Conservation (phyloP, 2,329 filamentous ascomycete genomes). For the Aspergillus candidus region DNA sequence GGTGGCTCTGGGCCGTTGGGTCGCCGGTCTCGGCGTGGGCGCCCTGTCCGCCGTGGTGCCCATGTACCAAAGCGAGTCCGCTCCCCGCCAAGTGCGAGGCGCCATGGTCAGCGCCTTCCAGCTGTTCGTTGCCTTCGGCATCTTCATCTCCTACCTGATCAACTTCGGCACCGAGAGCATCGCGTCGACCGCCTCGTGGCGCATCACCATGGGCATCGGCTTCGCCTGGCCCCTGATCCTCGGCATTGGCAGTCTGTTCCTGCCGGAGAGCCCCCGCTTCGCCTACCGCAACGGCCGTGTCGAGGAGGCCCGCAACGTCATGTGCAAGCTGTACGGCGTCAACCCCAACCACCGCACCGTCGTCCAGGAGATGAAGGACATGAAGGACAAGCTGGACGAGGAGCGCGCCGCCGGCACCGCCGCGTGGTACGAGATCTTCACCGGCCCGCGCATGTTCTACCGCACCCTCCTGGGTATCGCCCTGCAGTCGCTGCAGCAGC, state of each 20-base stretch:
- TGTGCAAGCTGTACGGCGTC: constrained; percentile 52
- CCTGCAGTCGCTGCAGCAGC: constrained; percentile 44
- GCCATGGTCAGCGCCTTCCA: constrained; percentile 46
- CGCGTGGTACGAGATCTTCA: constrained; percentile 42
- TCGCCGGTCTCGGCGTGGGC: constrained; percentile 45
- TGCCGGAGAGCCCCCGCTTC: constrained; percentile 55
- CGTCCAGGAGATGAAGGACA: constrained; percentile 51
- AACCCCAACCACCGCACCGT: constrained; percentile 51
- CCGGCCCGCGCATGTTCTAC: constrained; percentile 44
- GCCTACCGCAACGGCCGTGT: constrained; percentile 50
- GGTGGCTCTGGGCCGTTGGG: constrained; percentile 41
- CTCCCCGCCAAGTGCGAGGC: constrained; percentile 43
- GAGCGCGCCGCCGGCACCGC: constrained; percentile 41
- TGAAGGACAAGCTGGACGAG: constrained; percentile 54
- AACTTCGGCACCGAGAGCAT: constrained; percentile 43
- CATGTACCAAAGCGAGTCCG: constrained; percentile 44
- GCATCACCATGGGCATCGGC: constrained; percentile 51
- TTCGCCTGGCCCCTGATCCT: constrained; percentile 54
- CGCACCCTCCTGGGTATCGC: constrained; percentile 41
- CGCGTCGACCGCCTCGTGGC: constrained; percentile 42
- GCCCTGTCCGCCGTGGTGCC: constrained; percentile 43
- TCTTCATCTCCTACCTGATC: constrained; percentile 45
- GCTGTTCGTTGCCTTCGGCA: constrained; percentile 46
- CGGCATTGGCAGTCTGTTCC: constrained; percentile 49
- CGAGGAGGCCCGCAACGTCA: constrained; percentile 47